Conservation (phyloP, 2,329 filamentous ascomycete species). For the Trichoderma sp. region DNA sequence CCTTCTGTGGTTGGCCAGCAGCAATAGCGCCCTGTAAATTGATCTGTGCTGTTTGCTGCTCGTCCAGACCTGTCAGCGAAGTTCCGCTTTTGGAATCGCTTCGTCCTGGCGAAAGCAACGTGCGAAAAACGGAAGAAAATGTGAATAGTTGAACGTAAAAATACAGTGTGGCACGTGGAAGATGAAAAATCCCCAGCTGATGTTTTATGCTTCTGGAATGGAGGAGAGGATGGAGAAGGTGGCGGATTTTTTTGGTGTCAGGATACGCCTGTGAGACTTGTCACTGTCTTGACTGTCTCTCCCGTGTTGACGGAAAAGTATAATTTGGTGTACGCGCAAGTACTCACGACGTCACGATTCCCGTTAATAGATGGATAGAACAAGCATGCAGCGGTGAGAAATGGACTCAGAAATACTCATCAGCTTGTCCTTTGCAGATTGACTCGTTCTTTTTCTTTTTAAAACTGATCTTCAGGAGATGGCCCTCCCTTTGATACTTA, state of each 20-base stretch:
- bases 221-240: background rate
- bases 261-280: background rate
- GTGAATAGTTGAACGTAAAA: too few species aligned
- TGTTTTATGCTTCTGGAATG: background rate
- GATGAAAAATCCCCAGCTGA: background rate
- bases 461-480: slow-evolving; percentile 12
- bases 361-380: rapidly evolving
- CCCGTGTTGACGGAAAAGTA: background rate
- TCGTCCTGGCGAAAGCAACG: background rate
- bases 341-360: background rate
- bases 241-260: background rate
- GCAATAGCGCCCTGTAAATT: background rate
- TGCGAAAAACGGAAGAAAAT: background rate
- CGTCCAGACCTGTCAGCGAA: background rate
- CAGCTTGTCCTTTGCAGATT: background rate
- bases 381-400: background rate
- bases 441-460: background rate
- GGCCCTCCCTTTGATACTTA: background rate
- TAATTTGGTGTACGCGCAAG: background rate
- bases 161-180: background rate
- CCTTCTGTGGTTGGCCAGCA: background rate
- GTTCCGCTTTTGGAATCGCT: background rate
- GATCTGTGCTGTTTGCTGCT: background rate
- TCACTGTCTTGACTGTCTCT: too few species aligned
- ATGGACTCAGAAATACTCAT: background rate